Evolutionary conservation across 768 basidiomycete genomes (phyloP).

Genomic region (Rhodosporidiobolus odoratus): DNA sequence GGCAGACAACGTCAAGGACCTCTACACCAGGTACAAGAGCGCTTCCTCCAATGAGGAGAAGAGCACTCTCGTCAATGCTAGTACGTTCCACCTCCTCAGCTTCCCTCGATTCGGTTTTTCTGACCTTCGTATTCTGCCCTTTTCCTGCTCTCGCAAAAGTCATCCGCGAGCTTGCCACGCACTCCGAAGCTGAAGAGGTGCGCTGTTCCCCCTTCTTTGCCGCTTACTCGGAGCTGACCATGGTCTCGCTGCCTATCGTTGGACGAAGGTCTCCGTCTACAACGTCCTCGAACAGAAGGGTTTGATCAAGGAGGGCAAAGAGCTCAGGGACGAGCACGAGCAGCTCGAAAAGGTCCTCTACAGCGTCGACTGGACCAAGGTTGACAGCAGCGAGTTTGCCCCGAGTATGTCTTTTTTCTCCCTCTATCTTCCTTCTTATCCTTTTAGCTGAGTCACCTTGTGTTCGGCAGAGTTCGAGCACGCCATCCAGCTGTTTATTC

Average conservation of each 20-base stretch:
- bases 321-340: conserved; percentile 21
- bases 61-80: conserved; percentile 12
- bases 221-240: not conserved
- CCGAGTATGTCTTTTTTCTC: not conserved
- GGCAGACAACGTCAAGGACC: conserved; percentile 13
- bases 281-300: conserved; percentile 1
- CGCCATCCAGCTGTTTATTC: conserved; percentile 26
- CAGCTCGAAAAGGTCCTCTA: conserved; percentile 19
- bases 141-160: not conserved
- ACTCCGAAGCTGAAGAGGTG: conserved; percentile 34
- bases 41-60: not conserved
- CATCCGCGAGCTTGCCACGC: conserved; percentile 26
- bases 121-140: not conserved
- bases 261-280: conserved; percentile 12
- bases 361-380: conserved; percentile 18
- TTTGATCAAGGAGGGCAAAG: not conserved
- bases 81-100: not conserved
- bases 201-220: not conserved
- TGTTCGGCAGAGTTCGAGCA: conserved; percentile 2
- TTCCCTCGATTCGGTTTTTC: not conserved
- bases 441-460: not conserved
- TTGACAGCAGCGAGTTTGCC: conserved; percentile 4
- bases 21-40: conserved; percentile 2
- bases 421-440: not conserved
- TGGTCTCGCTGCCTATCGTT: not conserved